Evolutionary conservation across 345 rosid species (phyloP).

Genomic region (Hypericum perforatum): DNA sequence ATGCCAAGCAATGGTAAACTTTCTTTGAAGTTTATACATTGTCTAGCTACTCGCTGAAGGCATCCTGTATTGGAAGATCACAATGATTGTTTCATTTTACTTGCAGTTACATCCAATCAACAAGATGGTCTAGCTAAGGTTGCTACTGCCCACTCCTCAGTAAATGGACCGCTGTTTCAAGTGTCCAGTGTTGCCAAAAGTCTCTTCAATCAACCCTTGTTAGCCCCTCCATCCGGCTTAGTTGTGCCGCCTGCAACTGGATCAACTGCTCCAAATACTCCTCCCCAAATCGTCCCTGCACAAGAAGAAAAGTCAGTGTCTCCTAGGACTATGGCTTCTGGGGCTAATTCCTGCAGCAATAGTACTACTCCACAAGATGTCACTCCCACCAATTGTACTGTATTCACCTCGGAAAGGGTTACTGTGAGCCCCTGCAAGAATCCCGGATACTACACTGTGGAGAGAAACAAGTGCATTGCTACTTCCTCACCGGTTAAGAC

Average conservation of each 20-base stretch:
- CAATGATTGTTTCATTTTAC: background rate
- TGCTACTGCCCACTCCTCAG: slow-evolving; percentile 6
- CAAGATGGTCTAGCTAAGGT: slow-evolving; percentile 7
- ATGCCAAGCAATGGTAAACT: slow-evolving; percentile 33
- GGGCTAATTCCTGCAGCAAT: slow-evolving; percentile 23
- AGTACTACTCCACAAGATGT: slow-evolving; percentile 32
- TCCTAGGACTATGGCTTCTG: slow-evolving; percentile 25
- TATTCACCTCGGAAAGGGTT: slow-evolving; percentile 52
- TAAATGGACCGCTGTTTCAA: slow-evolving; percentile 15
- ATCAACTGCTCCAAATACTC: slow-evolving; percentile 49
- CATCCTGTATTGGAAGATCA: background rate
- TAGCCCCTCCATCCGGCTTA: slow-evolving; percentile 31
- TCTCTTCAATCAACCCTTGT: slow-evolving; percentile 42
- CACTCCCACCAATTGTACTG: slow-evolving; percentile 59
- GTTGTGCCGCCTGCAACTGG: slow-evolving; percentile 30
- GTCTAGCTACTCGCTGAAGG: background rate
- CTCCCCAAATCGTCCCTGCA: slow-evolving; percentile 40
- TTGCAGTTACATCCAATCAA: slow-evolving; percentile 3
- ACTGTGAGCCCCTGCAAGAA: slow-evolving; percentile 65
- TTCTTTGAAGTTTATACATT: background rate
- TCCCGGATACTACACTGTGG: slow-evolving; percentile 44
- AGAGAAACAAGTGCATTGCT: slow-evolving; percentile 64
- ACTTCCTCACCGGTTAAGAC: slow-evolving; percentile 61
- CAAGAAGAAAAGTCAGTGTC: slow-evolving; percentile 27
- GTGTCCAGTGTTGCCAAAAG: slow-evolving; percentile 57